Conservation (phyloP, 1,284 basidiomycete species). For the Volvariella volvacea region DNA sequence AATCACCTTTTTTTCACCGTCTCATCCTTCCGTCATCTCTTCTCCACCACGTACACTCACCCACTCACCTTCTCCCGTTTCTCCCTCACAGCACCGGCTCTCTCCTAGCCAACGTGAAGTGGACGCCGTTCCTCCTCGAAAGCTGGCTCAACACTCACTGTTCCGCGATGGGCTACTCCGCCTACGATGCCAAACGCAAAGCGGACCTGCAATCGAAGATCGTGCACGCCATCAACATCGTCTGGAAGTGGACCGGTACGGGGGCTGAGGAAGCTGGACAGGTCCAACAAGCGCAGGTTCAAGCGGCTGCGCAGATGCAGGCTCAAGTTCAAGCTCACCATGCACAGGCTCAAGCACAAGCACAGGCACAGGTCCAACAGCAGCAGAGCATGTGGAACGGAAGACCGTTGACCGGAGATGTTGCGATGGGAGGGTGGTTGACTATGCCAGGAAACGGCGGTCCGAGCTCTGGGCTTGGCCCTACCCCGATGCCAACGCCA, state of each 20-base stretch:
- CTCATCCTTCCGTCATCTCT: not conserved
- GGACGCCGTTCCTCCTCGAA: conserved; percentile 48
- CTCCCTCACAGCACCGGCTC: conserved; percentile 37
- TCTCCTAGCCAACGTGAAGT: conserved; percentile 39
- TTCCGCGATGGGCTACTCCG: conserved; percentile 48
- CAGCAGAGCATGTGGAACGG: not conserved
- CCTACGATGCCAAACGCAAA: conserved; percentile 35
- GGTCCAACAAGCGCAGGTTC: conserved; percentile 1
- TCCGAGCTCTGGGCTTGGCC: too few relatives aligned
- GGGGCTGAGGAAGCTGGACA: conserved; percentile 4
- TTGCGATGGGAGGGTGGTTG: not conserved
- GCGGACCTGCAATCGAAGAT: conserved; percentile 41
- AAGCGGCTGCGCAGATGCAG: not conserved
- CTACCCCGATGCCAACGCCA: too few relatives aligned
- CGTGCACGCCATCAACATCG: conserved; percentile 38
- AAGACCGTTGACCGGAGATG: conserved; percentile 2
- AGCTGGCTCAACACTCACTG: conserved; percentile 45
- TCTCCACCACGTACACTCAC: not conserved
- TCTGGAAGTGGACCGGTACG: conserved; percentile 18
- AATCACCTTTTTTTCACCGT: not conserved
- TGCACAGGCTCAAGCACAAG: not conserved
- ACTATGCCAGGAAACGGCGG: too few relatives aligned
- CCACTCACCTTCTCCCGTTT: not conserved
- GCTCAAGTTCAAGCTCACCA: conserved; percentile 2
- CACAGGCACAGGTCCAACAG: not conserved